These are phyloP conservation scores for Loxodes magnus DNA, from an alignment of 73 alveolate species.

Conservation along the genomic window DNA sequence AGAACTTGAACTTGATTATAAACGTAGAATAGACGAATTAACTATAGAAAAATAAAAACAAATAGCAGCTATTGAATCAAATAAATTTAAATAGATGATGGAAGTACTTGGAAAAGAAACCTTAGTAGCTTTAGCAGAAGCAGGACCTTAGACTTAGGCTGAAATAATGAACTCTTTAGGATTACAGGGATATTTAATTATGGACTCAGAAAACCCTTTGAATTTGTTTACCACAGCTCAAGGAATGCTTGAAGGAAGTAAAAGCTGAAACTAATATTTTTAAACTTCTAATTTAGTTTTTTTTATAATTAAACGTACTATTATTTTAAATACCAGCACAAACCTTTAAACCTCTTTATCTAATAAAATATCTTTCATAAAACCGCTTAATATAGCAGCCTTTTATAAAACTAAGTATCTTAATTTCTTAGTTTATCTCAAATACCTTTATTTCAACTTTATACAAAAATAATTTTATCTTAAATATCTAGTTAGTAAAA, in stretches of 20 bases:
- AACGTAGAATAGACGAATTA: conserved; percentile 31
- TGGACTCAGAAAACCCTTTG: conserved; percentile 55
- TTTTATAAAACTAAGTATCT: too few relatives aligned
- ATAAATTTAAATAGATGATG: conserved; percentile 48
- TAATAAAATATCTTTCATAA: too few relatives aligned
- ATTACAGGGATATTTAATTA: conserved; percentile 48
- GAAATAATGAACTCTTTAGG: conserved; percentile 61
- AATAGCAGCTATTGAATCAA: conserved; percentile 51
- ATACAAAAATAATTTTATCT: too few relatives aligned
- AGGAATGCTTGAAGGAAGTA: conserved; percentile 17
- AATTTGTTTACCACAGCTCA: conserved; percentile 54
- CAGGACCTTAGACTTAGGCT: conserved; percentile 74
- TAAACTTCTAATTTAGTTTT: too few relatives aligned
- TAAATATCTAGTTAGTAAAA: too few relatives aligned
- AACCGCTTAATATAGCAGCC: too few relatives aligned
- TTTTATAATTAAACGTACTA: too few relatives aligned
- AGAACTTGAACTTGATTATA: conserved; percentile 31
- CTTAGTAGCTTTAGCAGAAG: conserved; percentile 54
- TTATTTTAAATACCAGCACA: too few relatives aligned
- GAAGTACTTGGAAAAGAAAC: conserved; percentile 62
- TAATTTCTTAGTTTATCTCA: too few relatives aligned
- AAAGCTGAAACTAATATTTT: too few relatives aligned
- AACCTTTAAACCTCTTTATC: too few relatives aligned
- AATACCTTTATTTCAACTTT: too few relatives aligned
- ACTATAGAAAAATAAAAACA: conserved; percentile 40